phyloP scores from a whole-genome alignment of 768 basidiomycete genomes.

The Chlorophyllum brunneum region DNA sequence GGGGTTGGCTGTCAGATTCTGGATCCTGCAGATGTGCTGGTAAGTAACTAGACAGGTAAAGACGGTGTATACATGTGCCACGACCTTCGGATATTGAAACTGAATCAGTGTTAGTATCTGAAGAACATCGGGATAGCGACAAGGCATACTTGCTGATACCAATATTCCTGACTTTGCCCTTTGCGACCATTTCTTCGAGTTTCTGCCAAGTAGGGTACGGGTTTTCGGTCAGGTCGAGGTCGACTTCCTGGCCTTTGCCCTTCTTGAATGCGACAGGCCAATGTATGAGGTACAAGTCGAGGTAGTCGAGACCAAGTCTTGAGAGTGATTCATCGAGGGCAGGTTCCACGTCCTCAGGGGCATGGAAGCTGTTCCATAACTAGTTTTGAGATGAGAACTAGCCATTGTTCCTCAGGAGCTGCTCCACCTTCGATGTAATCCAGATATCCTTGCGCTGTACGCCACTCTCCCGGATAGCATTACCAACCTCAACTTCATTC shows the following conservation, averaged over 20 bases:
- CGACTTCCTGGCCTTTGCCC: slow-evolving; percentile 35
- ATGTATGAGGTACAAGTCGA: slow-evolving; percentile 81
- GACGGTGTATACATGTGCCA: slow-evolving; percentile 21
- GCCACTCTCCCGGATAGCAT: slow-evolving; percentile 54
- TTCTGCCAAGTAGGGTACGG: slow-evolving; percentile 80
- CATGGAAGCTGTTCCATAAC: slow-evolving; percentile 79
- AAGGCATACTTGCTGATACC: slow-evolving; percentile 72
- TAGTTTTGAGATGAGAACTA: slow-evolving; percentile 18
- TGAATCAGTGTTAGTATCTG: slow-evolving; percentile 15
- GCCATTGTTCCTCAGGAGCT: background rate
- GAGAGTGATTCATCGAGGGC: slow-evolving; percentile 62
- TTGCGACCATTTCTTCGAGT: slow-evolving; percentile 72
- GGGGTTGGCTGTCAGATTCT: slow-evolving; percentile 59
- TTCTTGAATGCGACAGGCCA: slow-evolving; percentile 58
- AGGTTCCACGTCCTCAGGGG: slow-evolving; percentile 66
- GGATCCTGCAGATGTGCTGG: slow-evolving; percentile 34
- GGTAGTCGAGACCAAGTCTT: slow-evolving; percentile 61
- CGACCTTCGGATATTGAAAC: slow-evolving; percentile 62
- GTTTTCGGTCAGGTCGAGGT: slow-evolving; percentile 62
- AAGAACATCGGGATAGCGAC: background rate
- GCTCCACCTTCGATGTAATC: slow-evolving; percentile 56
- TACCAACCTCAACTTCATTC: slow-evolving; percentile 71
- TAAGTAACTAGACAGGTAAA: background rate
- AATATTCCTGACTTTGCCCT: slow-evolving; percentile 75
- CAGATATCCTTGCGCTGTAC: slow-evolving; percentile 62